These are phyloP conservation scores for Ophiobolus disseminans DNA, from an alignment of 2,329 filamentous ascomycete species.

Conservation along the genomic window DNA sequence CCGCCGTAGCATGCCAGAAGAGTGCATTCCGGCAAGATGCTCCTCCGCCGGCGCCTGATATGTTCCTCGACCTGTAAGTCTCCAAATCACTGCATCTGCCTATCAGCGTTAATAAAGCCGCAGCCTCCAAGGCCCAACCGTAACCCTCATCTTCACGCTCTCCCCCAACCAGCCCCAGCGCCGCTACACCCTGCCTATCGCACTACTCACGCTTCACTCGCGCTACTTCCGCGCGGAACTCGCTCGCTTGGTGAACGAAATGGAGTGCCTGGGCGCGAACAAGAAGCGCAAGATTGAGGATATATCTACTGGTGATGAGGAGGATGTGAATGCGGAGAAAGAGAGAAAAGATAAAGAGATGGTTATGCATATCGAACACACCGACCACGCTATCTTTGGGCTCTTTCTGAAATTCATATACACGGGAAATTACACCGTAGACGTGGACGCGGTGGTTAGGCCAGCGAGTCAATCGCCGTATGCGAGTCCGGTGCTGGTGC, in stretches of 20 bases:
- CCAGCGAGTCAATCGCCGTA: no score
- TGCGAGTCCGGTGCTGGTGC: no score
- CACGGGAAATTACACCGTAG: slow-evolving; percentile 20
- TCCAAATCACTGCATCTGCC: background rate
- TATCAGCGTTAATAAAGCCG: no score
- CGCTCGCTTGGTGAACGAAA: background rate
- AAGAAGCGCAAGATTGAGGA: slow-evolving; percentile 19
- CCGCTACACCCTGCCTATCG: slow-evolving; percentile 14
- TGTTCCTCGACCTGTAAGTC: background rate
- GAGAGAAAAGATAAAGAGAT: no score
- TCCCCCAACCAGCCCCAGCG: background rate
- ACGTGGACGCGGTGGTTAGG: slow-evolving; percentile 18
- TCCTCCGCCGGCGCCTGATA: background rate
- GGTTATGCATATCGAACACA: no score
- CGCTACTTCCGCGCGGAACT: slow-evolving; percentile 14
- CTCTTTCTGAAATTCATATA: slow-evolving; percentile 34
- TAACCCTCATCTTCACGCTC: slow-evolving; percentile 13
- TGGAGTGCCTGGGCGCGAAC: background rate
- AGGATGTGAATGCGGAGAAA: background rate
- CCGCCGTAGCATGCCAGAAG: no score
- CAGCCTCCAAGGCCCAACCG: slow-evolving; percentile 17
- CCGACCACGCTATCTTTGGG: slow-evolving; percentile 22
- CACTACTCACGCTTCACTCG: slow-evolving; percentile 16
- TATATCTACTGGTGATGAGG: background rate
- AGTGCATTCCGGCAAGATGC: no score